Evolutionary conservation across 2,329 filamentous ascomycete genomes (phyloP).

Genomic region (Cladophialophora yegresii): DNA sequence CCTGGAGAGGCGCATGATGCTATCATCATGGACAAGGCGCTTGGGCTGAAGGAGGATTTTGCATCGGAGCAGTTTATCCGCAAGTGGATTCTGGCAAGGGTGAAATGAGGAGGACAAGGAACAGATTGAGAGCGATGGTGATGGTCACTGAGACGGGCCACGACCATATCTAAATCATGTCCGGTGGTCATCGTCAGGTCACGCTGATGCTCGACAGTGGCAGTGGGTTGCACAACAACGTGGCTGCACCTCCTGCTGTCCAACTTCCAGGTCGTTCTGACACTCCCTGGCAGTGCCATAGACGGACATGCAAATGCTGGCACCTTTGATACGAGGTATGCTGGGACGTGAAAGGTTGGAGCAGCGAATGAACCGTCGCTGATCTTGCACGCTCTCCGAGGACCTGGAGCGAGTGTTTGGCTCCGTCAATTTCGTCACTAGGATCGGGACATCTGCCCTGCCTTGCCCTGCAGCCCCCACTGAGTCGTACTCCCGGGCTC

Average conservation of each 20-base stretch:
- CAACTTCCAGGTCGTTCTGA: too few relatives aligned
- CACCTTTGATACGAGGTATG: too few relatives aligned
- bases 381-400: neutral
- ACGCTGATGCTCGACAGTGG: neutral
- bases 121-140: neutral
- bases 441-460: neutral
- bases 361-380: conserved; percentile 1
- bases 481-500: neutral
- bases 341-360: neutral
- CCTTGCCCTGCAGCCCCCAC: too few relatives aligned
- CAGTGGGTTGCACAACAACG: neutral
- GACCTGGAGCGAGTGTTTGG: too few relatives aligned
- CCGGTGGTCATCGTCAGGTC: neutral
- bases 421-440: neutral
- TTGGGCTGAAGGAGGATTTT: conserved; percentile 15
- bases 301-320: neutral
- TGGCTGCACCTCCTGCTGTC: neutral
- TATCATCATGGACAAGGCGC: conserved; percentile 17
- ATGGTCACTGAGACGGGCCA: neutral
- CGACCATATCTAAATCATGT: neutral
- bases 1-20: conserved; percentile 22
- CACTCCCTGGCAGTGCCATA: neutral
- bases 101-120: neutral
- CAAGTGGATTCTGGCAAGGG: conserved; percentile 22
- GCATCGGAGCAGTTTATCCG: conserved; percentile 20